Percentiles rank a stretch among this genome's conserved stretches.
Evolutionary conservation across 345 rosid genomes (phyloP).

Genomic region (Hypericum perforatum): DNA sequence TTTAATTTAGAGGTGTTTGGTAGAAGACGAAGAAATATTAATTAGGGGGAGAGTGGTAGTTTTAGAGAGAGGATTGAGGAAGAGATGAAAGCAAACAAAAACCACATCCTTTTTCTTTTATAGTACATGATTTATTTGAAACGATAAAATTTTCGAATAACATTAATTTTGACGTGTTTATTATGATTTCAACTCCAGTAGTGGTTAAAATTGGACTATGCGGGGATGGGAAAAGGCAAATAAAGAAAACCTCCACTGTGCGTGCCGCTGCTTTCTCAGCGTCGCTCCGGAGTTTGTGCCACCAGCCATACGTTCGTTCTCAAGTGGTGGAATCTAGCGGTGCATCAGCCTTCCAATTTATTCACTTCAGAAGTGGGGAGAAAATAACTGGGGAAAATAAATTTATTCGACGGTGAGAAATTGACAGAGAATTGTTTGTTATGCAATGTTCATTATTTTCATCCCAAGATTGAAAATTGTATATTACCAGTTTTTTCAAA

Average conservation of each 20-base stretch:
- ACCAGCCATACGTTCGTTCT: constrained; percentile 44
- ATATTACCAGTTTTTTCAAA: no score
- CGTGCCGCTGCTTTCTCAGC: constrained; percentile 56
- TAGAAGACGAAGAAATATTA: background rate
- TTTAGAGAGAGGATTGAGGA: constrained; percentile 10
- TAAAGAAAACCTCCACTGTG: constrained; percentile 24
- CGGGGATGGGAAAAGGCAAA: background rate
- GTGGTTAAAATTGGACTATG: background rate
- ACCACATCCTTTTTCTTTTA: no score
- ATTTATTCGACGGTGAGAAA: background rate
- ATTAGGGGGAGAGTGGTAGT: constrained; percentile 3
- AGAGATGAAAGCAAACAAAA: no score
- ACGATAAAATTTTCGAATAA: no score
- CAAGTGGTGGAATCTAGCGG: constrained; percentile 58
- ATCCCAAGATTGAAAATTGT: no score
- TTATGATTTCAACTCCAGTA: no score
- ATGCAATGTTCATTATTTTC: no score
- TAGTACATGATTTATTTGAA: no score
- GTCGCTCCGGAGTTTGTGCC: constrained; percentile 67
- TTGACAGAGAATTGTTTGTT: background rate
- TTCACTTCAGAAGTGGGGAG: background rate
- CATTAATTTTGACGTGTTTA: no score
- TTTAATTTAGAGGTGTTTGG: constrained; percentile 27
- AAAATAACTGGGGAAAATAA: background rate
- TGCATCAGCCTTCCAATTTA: constrained; percentile 27